Base-by-base conservation (phyloP, 441 rosid species). In the Adansonia rubrostipa region DNA sequence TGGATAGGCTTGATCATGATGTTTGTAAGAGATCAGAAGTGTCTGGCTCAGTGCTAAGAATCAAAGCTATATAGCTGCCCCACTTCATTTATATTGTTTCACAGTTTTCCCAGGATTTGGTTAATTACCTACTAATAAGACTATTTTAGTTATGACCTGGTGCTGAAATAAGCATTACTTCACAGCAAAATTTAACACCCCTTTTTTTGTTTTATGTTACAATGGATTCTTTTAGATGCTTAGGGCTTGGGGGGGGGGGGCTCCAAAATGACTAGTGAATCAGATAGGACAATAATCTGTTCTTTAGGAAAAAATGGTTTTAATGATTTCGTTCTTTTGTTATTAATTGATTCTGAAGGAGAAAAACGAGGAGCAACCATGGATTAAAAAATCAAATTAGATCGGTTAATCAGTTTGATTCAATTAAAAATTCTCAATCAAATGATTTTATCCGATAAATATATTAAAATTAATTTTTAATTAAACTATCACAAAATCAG, bases 111-210 rank as follows among this genome's bases (percentile, higher is more conserved):
- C 36, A 33, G 36, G 36, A 33, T 33, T 33, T 33, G 36, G 79
- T 66, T 76, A 76, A 9, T 65, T 63, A 76, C 81, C 79, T 9
- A 75, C 77, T 75, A 70, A 54, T 78, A 47, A 45, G 64, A 58
- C 6, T 58, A 42, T 47, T 28, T 54, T 20, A 72, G 56, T 61
- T 56, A 22, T 80, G 77, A 71, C 73, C 57, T 76, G 73, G 77
- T 80, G 63, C 65, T 80, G 79, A 77, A 70, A 79, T 81, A 78
- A 83, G 86, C 86, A 79, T 75, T 60, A 75, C 68, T 63, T 85
- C 84, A 77, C 64, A 19, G 50, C 60, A 36, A 0, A 2, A 19
- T 17, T 62, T n/a, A 45, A 79, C 51, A 7, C 36, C 64, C 36
- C 8, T 42, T 42, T 42, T 42, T 19, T 24, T 24, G 10, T 60